Evolutionary conservation across 2,329 filamentous ascomycete species (phyloP), one percentile per base, ranked within the genome.

Genomic region (Myrmaecium sp.): DNA sequence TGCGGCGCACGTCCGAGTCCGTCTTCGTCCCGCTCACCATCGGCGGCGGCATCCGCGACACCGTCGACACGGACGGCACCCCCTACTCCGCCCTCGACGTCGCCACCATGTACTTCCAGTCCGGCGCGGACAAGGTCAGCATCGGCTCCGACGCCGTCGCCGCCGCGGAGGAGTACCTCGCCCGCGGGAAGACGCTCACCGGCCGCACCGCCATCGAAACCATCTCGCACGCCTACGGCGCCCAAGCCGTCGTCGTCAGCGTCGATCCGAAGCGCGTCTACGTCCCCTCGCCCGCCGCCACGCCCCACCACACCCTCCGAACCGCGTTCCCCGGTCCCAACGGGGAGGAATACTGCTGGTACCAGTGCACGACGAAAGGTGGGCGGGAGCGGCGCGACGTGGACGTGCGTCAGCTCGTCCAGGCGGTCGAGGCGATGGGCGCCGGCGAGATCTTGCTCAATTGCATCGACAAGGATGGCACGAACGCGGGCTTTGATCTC

Each of bases 11-110:
- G 1, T 89, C 84, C 6, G 69, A 82, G 47, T 86, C 82, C 1
- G 86, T 95, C 22, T 98, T 98, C 47, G 89, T 98, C 3, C 89
- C 89, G 3, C 62, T 98, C 35, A 98, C 89, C 7, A 78, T 98
- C 35, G 89, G 91, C 29, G 91, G 89, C 36, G 89, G 91, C 15
- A 95, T 98, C 47, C 72, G 82, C 42, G 86, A 95, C 54, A 89
- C 83, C 0, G 67, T 83, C 30, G 89, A 98, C 54, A 75, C 75
- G 0, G 83, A 93, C 52, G 82, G 82, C 22, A 82, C 74, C 25
- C 71, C 72, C 33, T 74, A 93, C n/a, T 75, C 80, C 3, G 89
- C 89, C 1, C 69, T 95, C 9, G 79, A 94, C 41, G 82, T 98
- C 34, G 89, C 89, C 12, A 86, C 76, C 24, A 76, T 95, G 67